These are phyloP conservation scores for Ascoidea rubescens DNA, from an alignment of 805 yeast genomes.

Conservation along the genomic window DNA sequence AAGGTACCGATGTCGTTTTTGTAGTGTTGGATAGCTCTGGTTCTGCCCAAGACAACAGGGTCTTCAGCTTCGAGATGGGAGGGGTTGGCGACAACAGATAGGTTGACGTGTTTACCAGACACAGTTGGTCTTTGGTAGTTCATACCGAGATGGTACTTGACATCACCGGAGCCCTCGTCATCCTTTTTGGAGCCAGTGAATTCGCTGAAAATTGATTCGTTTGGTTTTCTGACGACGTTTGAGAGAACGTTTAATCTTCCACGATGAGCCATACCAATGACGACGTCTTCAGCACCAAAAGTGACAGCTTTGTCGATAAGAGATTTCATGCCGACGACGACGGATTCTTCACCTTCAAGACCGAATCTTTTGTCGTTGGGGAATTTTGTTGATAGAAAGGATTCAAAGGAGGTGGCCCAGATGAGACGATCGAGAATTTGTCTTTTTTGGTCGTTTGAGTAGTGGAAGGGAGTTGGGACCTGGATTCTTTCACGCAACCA, in stretches of 20 bases:
- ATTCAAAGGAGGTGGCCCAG: slow-evolving; percentile 93
- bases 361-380: slow-evolving; percentile 99
- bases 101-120: slow-evolving; percentile 89
- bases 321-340: slow-evolving; percentile 94
- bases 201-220: slow-evolving; percentile 94
- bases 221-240: slow-evolving; percentile 96
- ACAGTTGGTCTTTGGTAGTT: slow-evolving; percentile 98
- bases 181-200: slow-evolving; percentile 81
- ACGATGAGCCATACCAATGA: slow-evolving; percentile 99
- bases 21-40: slow-evolving; percentile 89
- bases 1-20: slow-evolving; percentile 74
- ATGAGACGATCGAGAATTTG: slow-evolving; percentile 91
- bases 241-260: slow-evolving; percentile 97
- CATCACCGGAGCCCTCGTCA: slow-evolving; percentile 98
- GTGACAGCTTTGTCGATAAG: slow-evolving; percentile 88
- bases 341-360: slow-evolving; percentile 95
- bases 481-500: slow-evolving; percentile 97
- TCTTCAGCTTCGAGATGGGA: slow-evolving; percentile 99
- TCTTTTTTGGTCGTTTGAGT: slow-evolving; percentile 79
- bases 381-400: slow-evolving; percentile 85
- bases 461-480: slow-evolving; percentile 77
- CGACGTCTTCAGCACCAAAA: slow-evolving; percentile 86
- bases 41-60: slow-evolving; percentile 96
- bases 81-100: slow-evolving; percentile 96
- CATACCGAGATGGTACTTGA: slow-evolving; percentile 98